Evolutionary conservation across 768 basidiomycete genomes (phyloP).

Genomic region (Podaxis pistillaris): DNA sequence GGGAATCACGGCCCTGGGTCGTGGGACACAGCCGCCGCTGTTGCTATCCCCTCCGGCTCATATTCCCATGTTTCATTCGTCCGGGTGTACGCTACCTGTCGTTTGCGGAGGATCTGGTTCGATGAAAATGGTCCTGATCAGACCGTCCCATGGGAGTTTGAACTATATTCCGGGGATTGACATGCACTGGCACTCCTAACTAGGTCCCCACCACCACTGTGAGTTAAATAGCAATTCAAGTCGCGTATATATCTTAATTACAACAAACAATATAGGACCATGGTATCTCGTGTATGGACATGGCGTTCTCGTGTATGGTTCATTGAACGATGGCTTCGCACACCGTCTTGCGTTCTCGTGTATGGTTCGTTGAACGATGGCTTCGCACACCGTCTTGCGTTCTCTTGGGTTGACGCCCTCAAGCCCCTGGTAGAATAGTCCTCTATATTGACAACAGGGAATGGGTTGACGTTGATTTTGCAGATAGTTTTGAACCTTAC

Average conservation of each 20-base stretch:
- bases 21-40: not conserved
- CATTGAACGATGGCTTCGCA: not conserved
- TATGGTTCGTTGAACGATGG: not conserved
- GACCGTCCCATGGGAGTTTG: slow-evolving; percentile 73
- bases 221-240: not conserved
- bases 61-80: slow-evolving; percentile 72
- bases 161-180: slow-evolving; percentile 47
- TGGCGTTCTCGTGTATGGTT: not conserved
- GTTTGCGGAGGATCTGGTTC: slow-evolving; percentile 77
- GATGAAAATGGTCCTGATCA: slow-evolving; percentile 52
- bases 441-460: not conserved
- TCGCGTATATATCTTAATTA: not conserved
- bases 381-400: not conserved
- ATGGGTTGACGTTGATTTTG: not conserved
- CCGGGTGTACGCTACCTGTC: slow-evolving; percentile 76
- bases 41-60: not conserved
- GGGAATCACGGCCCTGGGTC: not conserved
- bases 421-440: not conserved
- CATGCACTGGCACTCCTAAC: not conserved
- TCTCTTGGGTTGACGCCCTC: not conserved
- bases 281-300: not conserved
- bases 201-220: not conserved
- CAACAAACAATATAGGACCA: not conserved
- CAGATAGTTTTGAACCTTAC: not conserved
- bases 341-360: not conserved